Evolutionary conservation across 257 asterid species (phyloP).

Genomic region (Lavandula angustifolia): DNA sequence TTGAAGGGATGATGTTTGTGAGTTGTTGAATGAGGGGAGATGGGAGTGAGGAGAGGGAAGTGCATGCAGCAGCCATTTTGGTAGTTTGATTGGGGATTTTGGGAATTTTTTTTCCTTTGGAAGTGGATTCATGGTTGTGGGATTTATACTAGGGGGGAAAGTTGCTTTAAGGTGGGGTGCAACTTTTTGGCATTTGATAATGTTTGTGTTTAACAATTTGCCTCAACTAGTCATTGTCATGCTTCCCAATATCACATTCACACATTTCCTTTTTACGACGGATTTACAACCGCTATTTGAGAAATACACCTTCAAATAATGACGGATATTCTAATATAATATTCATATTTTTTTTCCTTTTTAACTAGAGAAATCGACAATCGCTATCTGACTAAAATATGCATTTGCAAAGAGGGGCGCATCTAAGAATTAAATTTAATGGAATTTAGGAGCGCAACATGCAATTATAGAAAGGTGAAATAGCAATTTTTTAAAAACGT

Average conservation of each 20-base stretch:
- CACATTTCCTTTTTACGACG: neutral
- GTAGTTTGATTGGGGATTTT: slow-evolving; percentile 9
- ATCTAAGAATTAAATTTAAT: no score
- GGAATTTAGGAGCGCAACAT: no score
- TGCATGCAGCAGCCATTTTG: slow-evolving; percentile 33
- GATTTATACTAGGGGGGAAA: slow-evolving; percentile 38
- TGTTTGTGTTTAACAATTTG: slow-evolving; percentile 1
- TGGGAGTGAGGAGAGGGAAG: slow-evolving; percentile 25
- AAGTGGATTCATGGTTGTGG: slow-evolving; percentile 32
- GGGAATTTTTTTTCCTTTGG: neutral
- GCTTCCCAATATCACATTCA: neutral
- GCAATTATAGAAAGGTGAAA: no score
- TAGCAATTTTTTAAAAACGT: no score
- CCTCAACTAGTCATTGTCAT: neutral
- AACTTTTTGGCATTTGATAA: slow-evolving; percentile 24
- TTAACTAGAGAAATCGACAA: no score
- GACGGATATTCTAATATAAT: no score
- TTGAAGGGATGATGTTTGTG: slow-evolving; percentile 33
- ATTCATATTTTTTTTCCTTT: no score
- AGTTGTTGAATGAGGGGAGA: slow-evolving; percentile 27
- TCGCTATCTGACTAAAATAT: no score
- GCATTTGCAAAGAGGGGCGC: no score
- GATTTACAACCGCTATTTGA: no score
- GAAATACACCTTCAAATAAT: no score
- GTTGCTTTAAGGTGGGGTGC: slow-evolving; percentile 15